Evolutionary conservation across 192 early-diverging fungal genomes (phyloP), one percentile per base, ranked within the genome.

Genomic region (Kickxella alabastrina): DNA sequence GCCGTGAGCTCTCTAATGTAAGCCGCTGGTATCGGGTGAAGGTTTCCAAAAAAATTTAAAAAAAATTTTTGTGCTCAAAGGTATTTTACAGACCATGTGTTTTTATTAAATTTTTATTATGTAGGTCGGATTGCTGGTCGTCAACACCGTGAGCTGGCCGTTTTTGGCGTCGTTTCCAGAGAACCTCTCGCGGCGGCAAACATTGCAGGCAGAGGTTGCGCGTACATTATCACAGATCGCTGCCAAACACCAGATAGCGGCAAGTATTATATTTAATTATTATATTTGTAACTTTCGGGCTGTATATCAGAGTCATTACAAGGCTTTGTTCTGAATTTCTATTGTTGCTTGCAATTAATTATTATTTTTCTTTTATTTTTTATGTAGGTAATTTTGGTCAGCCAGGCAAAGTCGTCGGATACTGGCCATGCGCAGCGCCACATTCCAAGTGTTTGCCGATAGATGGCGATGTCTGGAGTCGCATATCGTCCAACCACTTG

Each of bases 111-210:
- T 32, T 12, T 32, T 9, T 2, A 54, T 43, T 22, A 12, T 9
- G n/a, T 22, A 45, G 10, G 39, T 60, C 17, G 58, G 66, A 4
- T 25, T 68, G 21, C 43, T 68, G 28, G 49, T 57, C 3, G 21
- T 68, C 31, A 61, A 68, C 32, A 60, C 54, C 1, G 43, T 68
- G 34, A 68, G 58, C 59, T 68, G 66, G 66, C 66, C 66, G 32
- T 62, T 61, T 40, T 23, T 68, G 32, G 66, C 50, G 19, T 61
- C 66, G 43, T 56, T 62, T 24, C 39, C 66, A 6, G 43, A 56
- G 39, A 57, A 49, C 19, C 22, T 68, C 3, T 19, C 56, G 19
- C 52, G 50, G 8, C 53, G 66, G 18, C 58, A 68, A 48, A 34
- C 27, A 6, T 25, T 68, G 31, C 66, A 68, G 28, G 48, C 58